Percentiles rank a stretch among this genome's conserved stretches.
Evolutionary conservation across 208 protist genomes (phyloP).

Genomic region (Trypanosoma vivax): DNA sequence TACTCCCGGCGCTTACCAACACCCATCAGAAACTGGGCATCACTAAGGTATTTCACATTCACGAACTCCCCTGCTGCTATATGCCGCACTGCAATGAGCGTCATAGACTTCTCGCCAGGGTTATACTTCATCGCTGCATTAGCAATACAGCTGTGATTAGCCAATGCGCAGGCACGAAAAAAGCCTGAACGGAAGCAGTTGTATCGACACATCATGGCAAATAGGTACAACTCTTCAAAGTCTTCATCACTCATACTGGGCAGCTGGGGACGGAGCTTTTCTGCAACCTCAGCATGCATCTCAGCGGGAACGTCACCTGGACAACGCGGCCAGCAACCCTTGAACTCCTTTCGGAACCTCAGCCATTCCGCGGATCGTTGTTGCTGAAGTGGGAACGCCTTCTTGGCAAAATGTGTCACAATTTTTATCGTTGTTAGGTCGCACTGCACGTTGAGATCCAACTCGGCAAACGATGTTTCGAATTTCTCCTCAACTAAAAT

Average conservation of each 20-base stretch:
- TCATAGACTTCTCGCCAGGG: slow-evolving; percentile 43
- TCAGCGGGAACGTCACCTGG: slow-evolving; percentile 48
- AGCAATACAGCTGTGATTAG: slow-evolving; percentile 81
- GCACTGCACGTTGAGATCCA: slow-evolving; percentile 22
- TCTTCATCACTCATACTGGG: slow-evolving; percentile 27
- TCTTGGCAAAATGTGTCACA: slow-evolving; percentile 55
- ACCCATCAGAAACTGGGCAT: slow-evolving; percentile 74
- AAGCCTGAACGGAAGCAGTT: slow-evolving; percentile 87
- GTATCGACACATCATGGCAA: slow-evolving; percentile 75
- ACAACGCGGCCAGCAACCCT: slow-evolving; percentile 67
- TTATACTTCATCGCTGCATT: slow-evolving; percentile 89
- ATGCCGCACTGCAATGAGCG: slow-evolving; percentile 59
- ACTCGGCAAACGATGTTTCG: slow-evolving; percentile 40
- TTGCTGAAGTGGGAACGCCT: slow-evolving; percentile 39
- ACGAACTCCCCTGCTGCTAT: slow-evolving; percentile 67
- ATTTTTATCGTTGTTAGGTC: slow-evolving; percentile 56
- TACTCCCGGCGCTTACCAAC: slow-evolving; percentile 68
- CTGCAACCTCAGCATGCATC: slow-evolving; percentile 30
- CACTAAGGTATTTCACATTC: slow-evolving; percentile 86
- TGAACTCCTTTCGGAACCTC: slow-evolving; percentile 56
- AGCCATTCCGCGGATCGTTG: slow-evolving; percentile 29
- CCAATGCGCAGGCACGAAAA: slow-evolving; percentile 78
- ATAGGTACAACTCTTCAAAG: slow-evolving; percentile 61
- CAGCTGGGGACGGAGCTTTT: slow-evolving; percentile 27
- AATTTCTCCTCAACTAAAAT: slow-evolving; percentile 73